Evolutionary conservation across 257 asterid genomes (phyloP).

Genomic region (Solanum clarkiae): DNA sequence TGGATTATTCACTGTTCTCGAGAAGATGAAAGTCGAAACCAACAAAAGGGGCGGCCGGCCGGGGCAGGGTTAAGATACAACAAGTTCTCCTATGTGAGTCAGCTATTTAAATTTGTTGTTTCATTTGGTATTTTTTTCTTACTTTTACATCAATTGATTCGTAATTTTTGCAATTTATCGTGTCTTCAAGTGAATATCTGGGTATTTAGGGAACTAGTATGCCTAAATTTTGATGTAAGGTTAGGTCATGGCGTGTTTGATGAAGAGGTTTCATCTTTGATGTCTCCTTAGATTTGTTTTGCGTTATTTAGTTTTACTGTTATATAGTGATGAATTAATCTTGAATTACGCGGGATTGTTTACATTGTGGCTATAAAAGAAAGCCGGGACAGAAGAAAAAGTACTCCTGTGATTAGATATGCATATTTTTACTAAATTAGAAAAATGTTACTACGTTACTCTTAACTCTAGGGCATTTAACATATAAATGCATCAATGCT

Average conservation of each 20-base stretch:
- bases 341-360: neutral
- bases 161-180: neutral
- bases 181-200: neutral
- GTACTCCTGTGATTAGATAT: neutral
- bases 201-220: neutral
- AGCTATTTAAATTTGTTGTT: neutral
- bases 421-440: neutral
- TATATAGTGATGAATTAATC: neutral
- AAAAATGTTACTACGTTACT: neutral
- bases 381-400: neutral
- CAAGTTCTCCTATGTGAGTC: conserved; percentile 90
- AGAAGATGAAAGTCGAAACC: neutral
- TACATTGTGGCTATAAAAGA: neutral
- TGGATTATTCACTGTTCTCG: neutral
- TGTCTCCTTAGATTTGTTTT: neutral
- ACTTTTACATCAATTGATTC: neutral
- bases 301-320: neutral
- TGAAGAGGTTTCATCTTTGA: neutral
- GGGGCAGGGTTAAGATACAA: conserved; percentile 22
- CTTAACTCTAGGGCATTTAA: neutral
- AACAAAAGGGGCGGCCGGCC: neutral
- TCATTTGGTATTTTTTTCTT: neutral
- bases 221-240: neutral
- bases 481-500: neutral
- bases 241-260: neutral